phyloP scores from a whole-genome alignment of 441 rosid species.

The Erysimum pusillum region DNA sequence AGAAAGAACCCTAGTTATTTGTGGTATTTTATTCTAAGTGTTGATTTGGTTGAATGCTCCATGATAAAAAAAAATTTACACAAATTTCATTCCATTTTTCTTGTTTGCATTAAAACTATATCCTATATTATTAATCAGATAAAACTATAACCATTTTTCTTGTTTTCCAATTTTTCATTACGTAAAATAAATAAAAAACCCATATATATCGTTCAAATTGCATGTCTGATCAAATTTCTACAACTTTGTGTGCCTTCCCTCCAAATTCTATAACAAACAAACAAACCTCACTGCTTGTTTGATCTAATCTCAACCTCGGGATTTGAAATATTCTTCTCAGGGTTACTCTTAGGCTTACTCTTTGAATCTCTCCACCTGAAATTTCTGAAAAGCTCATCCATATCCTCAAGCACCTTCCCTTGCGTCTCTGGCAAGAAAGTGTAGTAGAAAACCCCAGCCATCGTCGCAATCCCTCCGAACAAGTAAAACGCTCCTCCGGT shows the following conservation, averaged over 20 bases:
- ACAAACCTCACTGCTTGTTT: constrained; percentile 21
- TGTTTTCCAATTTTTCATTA: neutral
- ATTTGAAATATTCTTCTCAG: neutral
- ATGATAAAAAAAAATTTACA: too few species aligned
- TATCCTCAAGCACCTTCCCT: constrained; percentile 77
- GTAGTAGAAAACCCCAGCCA: constrained; percentile 66
- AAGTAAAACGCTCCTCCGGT: constrained; percentile 83
- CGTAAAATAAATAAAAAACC: neutral
- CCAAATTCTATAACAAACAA: constrained; percentile 5
- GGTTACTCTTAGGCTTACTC: constrained; percentile 19
- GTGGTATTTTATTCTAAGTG: neutral
- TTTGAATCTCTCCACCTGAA: constrained; percentile 54
- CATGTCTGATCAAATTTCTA: constrained; percentile 34
- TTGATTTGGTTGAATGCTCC: too few species aligned
- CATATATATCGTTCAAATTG: neutral
- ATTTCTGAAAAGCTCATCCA: constrained; percentile 67
- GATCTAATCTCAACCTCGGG: constrained; percentile 50
- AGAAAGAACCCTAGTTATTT: constrained; percentile 21
- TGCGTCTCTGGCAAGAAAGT: constrained; percentile 74
- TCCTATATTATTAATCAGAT: too few species aligned
- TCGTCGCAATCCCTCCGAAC: constrained; percentile 60
- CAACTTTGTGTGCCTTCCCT: constrained; percentile 4
- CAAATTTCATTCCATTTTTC: too few species aligned
- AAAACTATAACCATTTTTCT: too few species aligned
- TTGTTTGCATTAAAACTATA: too few species aligned